Conservation (phyloP, 805 yeast species). For the Tanozyma kutaoensis region DNA sequence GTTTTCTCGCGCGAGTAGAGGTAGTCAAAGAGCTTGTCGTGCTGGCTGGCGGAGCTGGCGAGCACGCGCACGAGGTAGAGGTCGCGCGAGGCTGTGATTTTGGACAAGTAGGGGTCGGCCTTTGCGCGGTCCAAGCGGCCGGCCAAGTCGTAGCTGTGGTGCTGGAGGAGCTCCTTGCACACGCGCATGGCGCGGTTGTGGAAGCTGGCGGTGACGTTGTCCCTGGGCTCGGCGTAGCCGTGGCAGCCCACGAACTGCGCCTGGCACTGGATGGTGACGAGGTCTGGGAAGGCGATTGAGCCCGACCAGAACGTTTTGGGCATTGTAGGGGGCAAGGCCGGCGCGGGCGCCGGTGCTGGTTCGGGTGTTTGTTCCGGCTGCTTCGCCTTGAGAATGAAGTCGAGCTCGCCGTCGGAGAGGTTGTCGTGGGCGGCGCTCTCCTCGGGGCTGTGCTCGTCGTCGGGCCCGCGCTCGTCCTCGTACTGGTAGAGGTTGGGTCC, state of each 20-base stretch:
- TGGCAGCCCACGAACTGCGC: constrained; percentile 25
- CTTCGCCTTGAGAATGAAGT: constrained; percentile 13
- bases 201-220: constrained; percentile 5
- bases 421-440: constrained; percentile 1
- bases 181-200: constrained; percentile 13
- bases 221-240: constrained; percentile 8
- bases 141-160: constrained; percentile 29
- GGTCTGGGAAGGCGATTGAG: constrained; percentile 32
- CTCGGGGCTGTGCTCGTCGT: constrained; percentile 1
- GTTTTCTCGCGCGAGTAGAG: constrained; percentile 32
- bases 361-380: constrained; percentile 1
- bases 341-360: constrained; percentile 1
- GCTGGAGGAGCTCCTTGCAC: constrained; percentile 15
- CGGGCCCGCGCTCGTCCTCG: constrained; percentile 9
- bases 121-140: constrained; percentile 45
- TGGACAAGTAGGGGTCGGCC: constrained; percentile 45
- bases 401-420: constrained; percentile 18
- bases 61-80: constrained; percentile 35
- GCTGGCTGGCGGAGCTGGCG: constrained; percentile 8
- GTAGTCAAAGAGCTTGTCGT: constrained; percentile 25
- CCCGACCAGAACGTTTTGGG: constrained; percentile 30
- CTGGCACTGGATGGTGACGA: constrained; percentile 27
- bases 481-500: constrained; percentile 4
- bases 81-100: constrained; percentile 35
- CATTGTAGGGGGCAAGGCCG: constrained; percentile 5